Evolutionary conservation across 495 filamentous ascomycete genomes (phyloP).

Genomic region (Cairneyella variabilis): DNA sequence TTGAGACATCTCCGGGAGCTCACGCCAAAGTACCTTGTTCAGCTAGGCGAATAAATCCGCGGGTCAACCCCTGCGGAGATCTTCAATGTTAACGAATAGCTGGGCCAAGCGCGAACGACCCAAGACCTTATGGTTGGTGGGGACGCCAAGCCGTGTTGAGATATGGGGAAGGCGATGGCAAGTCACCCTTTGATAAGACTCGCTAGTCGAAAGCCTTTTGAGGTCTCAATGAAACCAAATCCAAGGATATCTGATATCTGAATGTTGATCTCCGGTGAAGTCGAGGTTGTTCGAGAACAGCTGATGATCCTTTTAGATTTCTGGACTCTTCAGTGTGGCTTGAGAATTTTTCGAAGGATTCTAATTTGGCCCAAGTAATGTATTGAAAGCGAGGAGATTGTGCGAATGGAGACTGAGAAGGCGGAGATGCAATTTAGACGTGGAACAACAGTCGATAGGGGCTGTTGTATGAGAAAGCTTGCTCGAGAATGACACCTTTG

Average conservation of each 20-base stretch:
- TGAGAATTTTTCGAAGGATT: too few species aligned
- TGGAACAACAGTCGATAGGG: too few species aligned
- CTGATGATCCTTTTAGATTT: background rate
- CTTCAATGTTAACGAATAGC: conserved; percentile 3
- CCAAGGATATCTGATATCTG: conserved; percentile 12
- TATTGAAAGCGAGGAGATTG: too few species aligned
- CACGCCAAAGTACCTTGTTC: background rate
- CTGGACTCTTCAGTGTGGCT: too few species aligned
- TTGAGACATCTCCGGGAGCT: conserved; percentile 21
- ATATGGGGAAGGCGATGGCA: conserved; percentile 3
- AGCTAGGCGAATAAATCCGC: conserved; percentile 14
- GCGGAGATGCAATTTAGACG: too few species aligned
- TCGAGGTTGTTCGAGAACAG: background rate
- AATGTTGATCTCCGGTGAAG: conserved; percentile 1
- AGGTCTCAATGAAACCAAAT: background rate
- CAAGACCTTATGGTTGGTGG: background rate
- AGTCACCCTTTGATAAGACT: conserved; percentile 8
- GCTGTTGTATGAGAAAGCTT: too few species aligned
- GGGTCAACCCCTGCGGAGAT: conserved; percentile 20
- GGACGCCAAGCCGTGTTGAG: conserved; percentile 1
- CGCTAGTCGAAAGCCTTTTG: background rate
- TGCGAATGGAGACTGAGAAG: too few species aligned
- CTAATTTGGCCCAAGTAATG: too few species aligned
- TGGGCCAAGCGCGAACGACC: background rate
- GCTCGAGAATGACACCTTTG: too few species aligned